phyloP scores from a whole-genome alignment of 805 yeast genomes.

The Debaryomyces maramus region DNA sequence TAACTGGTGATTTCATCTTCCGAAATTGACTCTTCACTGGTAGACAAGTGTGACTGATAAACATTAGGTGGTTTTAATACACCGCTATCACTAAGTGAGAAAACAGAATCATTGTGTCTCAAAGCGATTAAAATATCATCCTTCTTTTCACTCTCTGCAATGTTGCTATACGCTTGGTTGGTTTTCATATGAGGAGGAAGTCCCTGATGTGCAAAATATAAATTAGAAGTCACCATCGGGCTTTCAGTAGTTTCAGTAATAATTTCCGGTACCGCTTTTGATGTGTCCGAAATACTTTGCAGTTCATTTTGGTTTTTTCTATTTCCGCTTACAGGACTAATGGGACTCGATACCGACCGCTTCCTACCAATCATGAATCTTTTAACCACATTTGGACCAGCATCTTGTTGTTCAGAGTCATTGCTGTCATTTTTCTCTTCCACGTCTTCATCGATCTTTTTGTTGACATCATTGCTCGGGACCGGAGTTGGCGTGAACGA shows the following conservation, averaged over 20 bases:
- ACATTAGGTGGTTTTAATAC: conserved; percentile 22
- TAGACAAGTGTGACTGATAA: conserved; percentile 10
- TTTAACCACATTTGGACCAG: conserved; percentile 8
- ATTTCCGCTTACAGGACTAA: conserved; percentile 6
- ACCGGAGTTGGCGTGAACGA: conserved; percentile 7
- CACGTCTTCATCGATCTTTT: neutral
- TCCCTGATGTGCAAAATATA: conserved; percentile 60
- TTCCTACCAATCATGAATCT: conserved; percentile 17
- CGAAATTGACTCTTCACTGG: conserved; percentile 12
- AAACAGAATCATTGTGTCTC: conserved; percentile 40
- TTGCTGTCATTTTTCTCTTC: neutral
- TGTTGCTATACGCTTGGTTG: conserved; percentile 9
- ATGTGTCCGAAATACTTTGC: conserved; percentile 8
- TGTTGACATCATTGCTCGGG: neutral
- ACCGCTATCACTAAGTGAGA: conserved; percentile 23
- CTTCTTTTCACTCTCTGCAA: conserved; percentile 20
- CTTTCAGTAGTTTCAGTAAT: conserved; percentile 15
- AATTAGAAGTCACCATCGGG: conserved; percentile 37
- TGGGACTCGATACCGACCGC: conserved; percentile 18
- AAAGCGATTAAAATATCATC: conserved; percentile 33
- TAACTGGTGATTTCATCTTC: conserved; percentile 6
- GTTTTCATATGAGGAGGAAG: conserved; percentile 49
- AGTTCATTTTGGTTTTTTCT: neutral
- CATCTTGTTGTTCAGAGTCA: neutral
- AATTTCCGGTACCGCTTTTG: conserved; percentile 12